phyloP scores from a whole-genome alignment of 257 asterid species.

The Penstemon davidsonii region DNA sequence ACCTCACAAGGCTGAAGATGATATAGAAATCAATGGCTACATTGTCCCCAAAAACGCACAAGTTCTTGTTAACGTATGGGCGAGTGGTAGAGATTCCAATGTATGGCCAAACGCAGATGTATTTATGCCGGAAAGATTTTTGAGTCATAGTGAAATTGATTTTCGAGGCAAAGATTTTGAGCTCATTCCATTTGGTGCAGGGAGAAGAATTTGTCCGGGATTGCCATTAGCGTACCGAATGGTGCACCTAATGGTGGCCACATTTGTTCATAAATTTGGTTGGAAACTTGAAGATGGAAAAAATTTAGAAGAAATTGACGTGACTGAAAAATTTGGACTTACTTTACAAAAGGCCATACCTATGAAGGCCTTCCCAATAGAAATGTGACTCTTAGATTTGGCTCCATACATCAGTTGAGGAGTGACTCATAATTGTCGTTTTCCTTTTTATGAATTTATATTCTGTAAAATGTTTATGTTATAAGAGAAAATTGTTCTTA shows the following conservation, averaged over 20 bases:
- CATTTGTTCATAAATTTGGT: conserved; percentile 7
- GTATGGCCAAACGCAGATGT: conserved; percentile 11
- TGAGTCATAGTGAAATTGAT: not conserved
- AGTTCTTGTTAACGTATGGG: conserved; percentile 19
- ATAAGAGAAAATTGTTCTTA: too few relatives aligned
- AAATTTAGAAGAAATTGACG: conserved; percentile 13
- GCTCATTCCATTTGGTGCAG: conserved; percentile 26
- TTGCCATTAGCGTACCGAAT: conserved; percentile 26
- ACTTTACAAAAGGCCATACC: conserved; percentile 22
- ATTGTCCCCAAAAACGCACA: not conserved
- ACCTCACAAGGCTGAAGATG: conserved; percentile 11
- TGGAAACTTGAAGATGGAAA: conserved; percentile 14
- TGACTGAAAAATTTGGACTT: conserved; percentile 18
- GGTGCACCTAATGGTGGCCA: conserved; percentile 29
- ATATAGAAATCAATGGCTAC: not conserved
- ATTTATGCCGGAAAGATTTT: conserved; percentile 16
- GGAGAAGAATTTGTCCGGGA: conserved; percentile 29
- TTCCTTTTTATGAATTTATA: too few relatives aligned
- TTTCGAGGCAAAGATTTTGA: conserved; percentile 23
- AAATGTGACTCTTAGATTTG: not conserved
- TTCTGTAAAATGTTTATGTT: too few relatives aligned
- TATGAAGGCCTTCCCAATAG: conserved; percentile 13
- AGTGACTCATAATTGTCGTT: too few relatives aligned
- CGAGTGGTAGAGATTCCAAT: conserved; percentile 15
- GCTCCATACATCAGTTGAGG: too few relatives aligned